Evolutionary conservation across 2,329 filamentous ascomycete genomes (phyloP).

Genomic region (Diaporthe ampelina): DNA sequence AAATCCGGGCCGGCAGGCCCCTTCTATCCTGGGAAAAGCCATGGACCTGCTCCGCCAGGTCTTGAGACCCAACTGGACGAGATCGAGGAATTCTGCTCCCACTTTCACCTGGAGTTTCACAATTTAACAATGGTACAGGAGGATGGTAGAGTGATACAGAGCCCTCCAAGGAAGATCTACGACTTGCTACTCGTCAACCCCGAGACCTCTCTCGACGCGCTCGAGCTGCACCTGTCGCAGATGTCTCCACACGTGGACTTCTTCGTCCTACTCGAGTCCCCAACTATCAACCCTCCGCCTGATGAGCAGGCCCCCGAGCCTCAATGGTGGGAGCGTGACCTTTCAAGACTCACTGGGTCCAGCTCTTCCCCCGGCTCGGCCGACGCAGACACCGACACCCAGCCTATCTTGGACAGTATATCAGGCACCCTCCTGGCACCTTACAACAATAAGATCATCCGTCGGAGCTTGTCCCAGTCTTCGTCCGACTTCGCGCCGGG

Average conservation of each 20-base stretch:
- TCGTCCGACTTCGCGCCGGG: slow-evolving; percentile 44
- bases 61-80: slow-evolving; percentile 4
- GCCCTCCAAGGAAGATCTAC: slow-evolving; percentile 41
- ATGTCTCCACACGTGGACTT: slow-evolving; percentile 56
- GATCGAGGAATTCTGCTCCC: slow-evolving; percentile 32
- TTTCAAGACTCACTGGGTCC: neutral
- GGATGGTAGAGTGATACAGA: slow-evolving; percentile 52
- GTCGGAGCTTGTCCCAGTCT: slow-evolving; percentile 52
- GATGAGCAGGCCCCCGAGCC: slow-evolving; percentile 10
- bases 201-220: slow-evolving; percentile 40
- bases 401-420: slow-evolving; percentile 53
- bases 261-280: slow-evolving; percentile 58
- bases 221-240: slow-evolving; percentile 42
- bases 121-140: slow-evolving; percentile 12
- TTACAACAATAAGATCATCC: slow-evolving; percentile 57
- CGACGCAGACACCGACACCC: slow-evolving; percentile 54
- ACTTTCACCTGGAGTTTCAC: slow-evolving; percentile 34
- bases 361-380: slow-evolving; percentile 41
- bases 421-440: slow-evolving; percentile 50
- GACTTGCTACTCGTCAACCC: slow-evolving; percentile 44
- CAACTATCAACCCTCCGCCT: slow-evolving; percentile 16
- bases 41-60: slow-evolving; percentile 2
- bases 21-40: neutral
- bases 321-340: slow-evolving; percentile 30
- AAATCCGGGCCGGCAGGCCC: neutral